Evolutionary conservation across 2,329 filamentous ascomycete species (phyloP).

Genomic region (Aspergillus carbonarius): DNA sequence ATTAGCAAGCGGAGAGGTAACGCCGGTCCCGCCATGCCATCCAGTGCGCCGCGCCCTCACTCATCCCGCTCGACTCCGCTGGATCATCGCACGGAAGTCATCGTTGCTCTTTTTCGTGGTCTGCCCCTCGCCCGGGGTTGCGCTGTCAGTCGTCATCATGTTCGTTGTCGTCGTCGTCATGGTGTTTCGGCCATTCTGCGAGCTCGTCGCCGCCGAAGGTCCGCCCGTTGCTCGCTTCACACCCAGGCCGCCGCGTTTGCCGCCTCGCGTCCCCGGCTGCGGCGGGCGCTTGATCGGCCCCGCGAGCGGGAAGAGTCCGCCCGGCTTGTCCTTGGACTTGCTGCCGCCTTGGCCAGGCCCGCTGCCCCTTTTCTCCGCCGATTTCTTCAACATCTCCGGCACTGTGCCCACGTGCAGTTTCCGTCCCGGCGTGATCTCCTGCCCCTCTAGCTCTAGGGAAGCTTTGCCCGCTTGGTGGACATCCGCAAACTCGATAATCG

Average conservation of each 20-base stretch:
- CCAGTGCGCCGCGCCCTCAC: conserved; percentile 21
- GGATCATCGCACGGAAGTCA: conserved; percentile 58
- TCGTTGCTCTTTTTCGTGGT: conserved; percentile 54
- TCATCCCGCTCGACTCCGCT: conserved; percentile 38
- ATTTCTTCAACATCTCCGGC: conserved; percentile 49
- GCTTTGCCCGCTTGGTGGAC: conserved; percentile 67
- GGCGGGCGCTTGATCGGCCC: conserved; percentile 46
- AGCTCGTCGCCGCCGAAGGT: background rate
- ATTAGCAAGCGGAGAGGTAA: conserved; percentile 18
- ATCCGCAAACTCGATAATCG: conserved; percentile 77
- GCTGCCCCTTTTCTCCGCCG: conserved; percentile 42
- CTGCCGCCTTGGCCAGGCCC: conserved; percentile 30
- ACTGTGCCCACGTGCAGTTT: conserved; percentile 52
- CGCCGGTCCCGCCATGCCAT: conserved; percentile 30
- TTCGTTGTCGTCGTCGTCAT: conserved; percentile 28
- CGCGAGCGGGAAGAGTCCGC: conserved; percentile 27
- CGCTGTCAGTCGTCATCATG: conserved; percentile 23
- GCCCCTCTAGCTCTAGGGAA: conserved; percentile 46
- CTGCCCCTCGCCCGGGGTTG: conserved; percentile 17
- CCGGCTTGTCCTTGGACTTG: conserved; percentile 40
- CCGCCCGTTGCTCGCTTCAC: conserved; percentile 40
- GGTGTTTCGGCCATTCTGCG: conserved; percentile 26
- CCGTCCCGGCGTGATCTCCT: conserved; percentile 46
- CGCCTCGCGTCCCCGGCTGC: conserved; percentile 43
- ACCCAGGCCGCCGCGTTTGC: conserved; percentile 51